Base-by-base conservation (phyloP, 139 green algal genomes). In the Picochlorum sp. region DNA sequence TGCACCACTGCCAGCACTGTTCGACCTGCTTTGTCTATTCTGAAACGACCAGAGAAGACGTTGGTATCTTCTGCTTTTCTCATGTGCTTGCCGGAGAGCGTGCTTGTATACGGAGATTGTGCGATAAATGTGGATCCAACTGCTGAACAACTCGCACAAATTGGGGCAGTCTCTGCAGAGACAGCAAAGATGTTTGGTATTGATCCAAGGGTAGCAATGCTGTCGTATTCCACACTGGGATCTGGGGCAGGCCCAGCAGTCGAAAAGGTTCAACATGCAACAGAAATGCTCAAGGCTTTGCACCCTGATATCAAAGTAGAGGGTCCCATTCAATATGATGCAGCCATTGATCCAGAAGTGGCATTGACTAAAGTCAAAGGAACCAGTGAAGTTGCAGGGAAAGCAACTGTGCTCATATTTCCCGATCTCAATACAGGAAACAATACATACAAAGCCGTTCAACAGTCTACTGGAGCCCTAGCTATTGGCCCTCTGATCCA, bases 1-100 rank as follows among this genome's bases (percentile, higher is more conserved):
- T 85, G 89, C 73, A 96, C 88, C 31, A 96, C 88, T n/a, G 89
- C 89, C 14, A 74, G 76, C 51, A 96, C 88, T 20, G 83, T 96
- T 30, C 69, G 88, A 3, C 88, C 88, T 5, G 88, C 81, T n/a
- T 78, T 96, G 61, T 85, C 91, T 77, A 62, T 87, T 35, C 64
- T 89, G 29, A 83, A 76, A 55, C 66, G 53, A 14, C 58, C 67
- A 10, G 57, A 64, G 26, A 39, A 54, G 6, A 63, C 72, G 0
- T 74, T 90, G 39, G 77, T 96, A 16, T 93, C 81, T 9, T 86
- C 70, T 32, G 57, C 94, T 5, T 95, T 95, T 76, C 93, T 95
- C 80, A 96, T 95, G 87, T 88, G 86, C 61, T 72, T 95, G 28
- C 88, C 85, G 8, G 84, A 96, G 69, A 76, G 72, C 67, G 85